Conservation (phyloP, 2,329 filamentous ascomycete genomes). For the Plectosphaerella cucumerina region DNA sequence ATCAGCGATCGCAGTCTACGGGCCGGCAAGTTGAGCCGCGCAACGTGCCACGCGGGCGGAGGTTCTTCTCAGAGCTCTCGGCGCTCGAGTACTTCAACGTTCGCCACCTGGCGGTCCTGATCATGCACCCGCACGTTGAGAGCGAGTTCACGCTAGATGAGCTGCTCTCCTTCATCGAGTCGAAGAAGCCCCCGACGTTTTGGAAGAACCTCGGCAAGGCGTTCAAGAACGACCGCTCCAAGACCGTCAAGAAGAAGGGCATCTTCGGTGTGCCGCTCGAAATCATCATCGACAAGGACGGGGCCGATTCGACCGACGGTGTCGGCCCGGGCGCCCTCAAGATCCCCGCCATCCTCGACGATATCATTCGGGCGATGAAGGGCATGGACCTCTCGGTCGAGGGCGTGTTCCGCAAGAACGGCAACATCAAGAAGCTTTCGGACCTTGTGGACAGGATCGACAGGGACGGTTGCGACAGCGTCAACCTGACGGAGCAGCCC, state of each 20-base stretch:
- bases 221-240: slow-evolving; percentile 80
- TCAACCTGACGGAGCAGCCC: slow-evolving; percentile 82
- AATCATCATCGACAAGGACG: slow-evolving; percentile 84
- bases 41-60: slow-evolving; percentile 49
- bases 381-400: slow-evolving; percentile 99
- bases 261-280: slow-evolving; percentile 90
- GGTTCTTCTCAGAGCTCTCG: slow-evolving; percentile 94
- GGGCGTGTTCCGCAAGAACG: slow-evolving; percentile 98
- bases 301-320: slow-evolving; percentile 95
- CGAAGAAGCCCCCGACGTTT: slow-evolving; percentile 82
- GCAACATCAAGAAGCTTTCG: slow-evolving; percentile 91
- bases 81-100: slow-evolving; percentile 97
- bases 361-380: slow-evolving; percentile 89
- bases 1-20: slow-evolving; percentile 58
- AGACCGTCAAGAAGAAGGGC: slow-evolving; percentile 82
- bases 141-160: slow-evolving; percentile 92
- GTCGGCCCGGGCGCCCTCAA: slow-evolving; percentile 87
- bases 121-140: slow-evolving; percentile 89
- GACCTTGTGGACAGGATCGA: slow-evolving; percentile 86
- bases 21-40: slow-evolving; percentile 48
- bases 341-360: slow-evolving; percentile 92
- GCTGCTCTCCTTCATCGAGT: slow-evolving; percentile 86
- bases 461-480: slow-evolving; percentile 74
- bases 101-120: slow-evolving; percentile 87
- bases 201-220: slow-evolving; percentile 98